phyloP scores from a whole-genome alignment of 2,329 filamentous ascomycete species.

The Geosmithia flava region DNA sequence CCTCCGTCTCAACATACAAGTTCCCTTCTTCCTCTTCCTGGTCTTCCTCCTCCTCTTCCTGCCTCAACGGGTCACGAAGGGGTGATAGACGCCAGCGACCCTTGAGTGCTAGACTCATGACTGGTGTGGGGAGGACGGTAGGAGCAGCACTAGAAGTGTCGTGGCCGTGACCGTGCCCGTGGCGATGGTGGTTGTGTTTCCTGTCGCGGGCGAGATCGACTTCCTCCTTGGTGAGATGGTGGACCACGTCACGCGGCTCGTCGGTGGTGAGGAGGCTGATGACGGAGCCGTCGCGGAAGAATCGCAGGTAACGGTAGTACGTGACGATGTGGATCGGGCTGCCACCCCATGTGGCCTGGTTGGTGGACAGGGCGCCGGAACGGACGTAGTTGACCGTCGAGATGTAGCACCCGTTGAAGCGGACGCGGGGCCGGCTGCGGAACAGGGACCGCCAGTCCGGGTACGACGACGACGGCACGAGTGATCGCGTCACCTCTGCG shows the following conservation, averaged over 20 bases:
- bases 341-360: constrained; percentile 61
- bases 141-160: neutral
- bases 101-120: constrained; percentile 59
- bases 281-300: constrained; percentile 79
- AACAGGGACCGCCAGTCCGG: constrained; percentile 58
- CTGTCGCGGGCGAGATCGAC: constrained; percentile 26
- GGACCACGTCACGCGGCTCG: constrained; percentile 80
- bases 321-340: constrained; percentile 84
- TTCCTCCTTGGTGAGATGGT: constrained; percentile 63
- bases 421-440: constrained; percentile 68
- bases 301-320: constrained; percentile 93
- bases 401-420: constrained; percentile 95
- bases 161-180: constrained; percentile 1
- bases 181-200: constrained; percentile 6
- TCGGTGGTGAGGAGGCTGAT: constrained; percentile 70
- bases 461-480: constrained; percentile 30
- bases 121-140: constrained; percentile 22
- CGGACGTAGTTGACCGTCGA: constrained; percentile 92
- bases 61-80: constrained; percentile 15
- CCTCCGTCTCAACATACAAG: constrained; percentile 76
- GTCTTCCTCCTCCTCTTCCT: constrained; percentile 7
- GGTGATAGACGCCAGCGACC: constrained; percentile 39
- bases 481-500: constrained; percentile 22
- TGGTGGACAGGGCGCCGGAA: constrained; percentile 59
- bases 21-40: constrained; percentile 48